phyloP scores from a whole-genome alignment of 257 asterid species.

The Asclepias syriaca region DNA sequence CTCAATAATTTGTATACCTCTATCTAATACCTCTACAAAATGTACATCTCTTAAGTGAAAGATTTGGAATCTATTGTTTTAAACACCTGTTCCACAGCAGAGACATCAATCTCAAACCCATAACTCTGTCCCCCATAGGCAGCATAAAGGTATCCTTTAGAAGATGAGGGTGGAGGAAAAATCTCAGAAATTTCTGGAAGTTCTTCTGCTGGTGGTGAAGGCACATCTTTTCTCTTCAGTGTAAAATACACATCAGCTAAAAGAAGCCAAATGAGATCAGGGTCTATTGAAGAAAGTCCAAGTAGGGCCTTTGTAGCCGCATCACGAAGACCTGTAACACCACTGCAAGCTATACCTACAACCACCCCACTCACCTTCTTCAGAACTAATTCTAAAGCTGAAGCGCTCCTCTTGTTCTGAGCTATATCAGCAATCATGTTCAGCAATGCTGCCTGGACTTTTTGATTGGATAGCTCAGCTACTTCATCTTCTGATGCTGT shows the following conservation, averaged over 20 bases:
- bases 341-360: conserved; percentile 78
- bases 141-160: conserved; percentile 61
- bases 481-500: conserved; percentile 41
- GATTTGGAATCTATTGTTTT: conserved; percentile 33
- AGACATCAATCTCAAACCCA: conserved; percentile 71
- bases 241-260: conserved; percentile 87
- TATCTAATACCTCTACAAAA: neutral
- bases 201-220: conserved; percentile 45
- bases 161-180: conserved; percentile 55
- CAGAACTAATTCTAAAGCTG: conserved; percentile 59
- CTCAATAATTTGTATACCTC: neutral
- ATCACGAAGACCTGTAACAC: conserved; percentile 67
- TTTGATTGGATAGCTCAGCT: conserved; percentile 62
- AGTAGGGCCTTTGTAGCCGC: conserved; percentile 61
- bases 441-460: conserved; percentile 73
- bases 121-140: conserved; percentile 79
- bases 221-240: conserved; percentile 30
- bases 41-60: conserved; percentile 36
- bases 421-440: conserved; percentile 64
- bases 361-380: conserved; percentile 77
- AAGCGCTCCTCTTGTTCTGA: conserved; percentile 47
- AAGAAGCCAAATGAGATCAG: conserved; percentile 92
- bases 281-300: conserved; percentile 68
- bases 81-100: conserved; percentile 56
- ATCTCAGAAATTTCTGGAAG: conserved; percentile 48